Base-by-base conservation (phyloP, 2,329 filamentous ascomycete genomes). In the Penicillium sp. region DNA sequence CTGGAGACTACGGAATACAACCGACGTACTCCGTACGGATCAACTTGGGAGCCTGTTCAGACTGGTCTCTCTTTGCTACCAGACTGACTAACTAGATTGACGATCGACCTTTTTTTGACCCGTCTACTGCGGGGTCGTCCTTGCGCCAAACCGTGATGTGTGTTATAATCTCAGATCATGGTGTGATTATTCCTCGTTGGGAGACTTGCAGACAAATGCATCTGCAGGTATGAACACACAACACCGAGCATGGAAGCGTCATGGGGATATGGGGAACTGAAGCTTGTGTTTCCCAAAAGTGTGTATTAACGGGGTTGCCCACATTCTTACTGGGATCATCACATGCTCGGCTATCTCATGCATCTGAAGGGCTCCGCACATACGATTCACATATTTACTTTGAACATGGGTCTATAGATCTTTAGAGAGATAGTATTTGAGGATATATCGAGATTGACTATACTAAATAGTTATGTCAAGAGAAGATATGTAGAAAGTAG, bases 331-430 rank as follows among this genome's bases (percentile, higher is more conserved):
- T 55, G 33, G 36, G 37, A 43, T 55, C 56, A 67, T 68, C 63
- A 68, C 65, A 67, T 68, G 64, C 62, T 67, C 65, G 60, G 64
- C 58, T 62, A 63, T 61, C 57, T 59, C 45, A 47, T 58, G 48
- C 55, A 44, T 56, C 52, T 55, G 22, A 46, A 58, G 57, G 56
- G 56, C 55, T 58, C 54, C 56, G 60, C 56, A 56, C 37, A 48
- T 48, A 43, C 38, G 59, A 61, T 61, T 55, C 59, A 37, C 50
- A 22, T 36, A 44, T 50, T 48, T 41, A 9, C 31, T 33, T 31
- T 31, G 12, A 31, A 8, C 6, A 28, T 19, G 25, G 22, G 26
- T 26, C 37, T 11, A 17, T 47, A 38, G 36, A 36, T 48, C 43
- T 16, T 8, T 5, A n/a, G 36, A 14, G 37, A 10, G 17, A 10